These are phyloP conservation scores for Fraxinus pennsylvanica DNA, from an alignment of 257 asterid species.

Conservation along the genomic window DNA sequence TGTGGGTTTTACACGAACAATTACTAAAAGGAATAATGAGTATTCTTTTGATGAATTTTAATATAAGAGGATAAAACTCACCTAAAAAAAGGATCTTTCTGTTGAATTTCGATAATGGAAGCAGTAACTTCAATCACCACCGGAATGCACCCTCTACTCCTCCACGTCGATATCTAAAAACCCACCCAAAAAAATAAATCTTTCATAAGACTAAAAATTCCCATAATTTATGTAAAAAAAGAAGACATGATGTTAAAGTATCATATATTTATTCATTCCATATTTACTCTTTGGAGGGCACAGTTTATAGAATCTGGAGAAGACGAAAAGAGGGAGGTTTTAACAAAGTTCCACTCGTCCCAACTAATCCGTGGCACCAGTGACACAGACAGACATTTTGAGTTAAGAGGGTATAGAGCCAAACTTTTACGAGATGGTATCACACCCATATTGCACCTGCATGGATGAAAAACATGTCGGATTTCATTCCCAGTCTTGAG, in stretches of 20 bases:
- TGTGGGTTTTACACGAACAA: too few species aligned
- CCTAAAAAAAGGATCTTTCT: constrained; percentile 78
- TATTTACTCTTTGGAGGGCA: constrained; percentile 61
- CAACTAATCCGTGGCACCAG: constrained; percentile 85
- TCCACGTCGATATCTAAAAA: constrained; percentile 73
- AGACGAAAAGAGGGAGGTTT: constrained; percentile 64
- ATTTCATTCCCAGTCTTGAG: not conserved
- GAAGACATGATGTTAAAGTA: not conserved
- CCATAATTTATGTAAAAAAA: not conserved
- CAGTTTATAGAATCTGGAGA: constrained; percentile 50
- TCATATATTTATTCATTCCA: not conserved
- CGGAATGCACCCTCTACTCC: constrained; percentile 80
- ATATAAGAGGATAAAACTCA: not conserved
- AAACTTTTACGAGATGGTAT: constrained; percentile 83
- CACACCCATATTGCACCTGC: constrained; percentile 93
- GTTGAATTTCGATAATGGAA: constrained; percentile 76
- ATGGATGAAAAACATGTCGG: constrained; percentile 10
- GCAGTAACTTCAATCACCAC: constrained; percentile 68
- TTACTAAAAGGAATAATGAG: not conserved
- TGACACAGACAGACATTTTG: too few species aligned
- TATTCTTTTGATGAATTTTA: not conserved
- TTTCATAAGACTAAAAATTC: not conserved
- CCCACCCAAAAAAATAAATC: not conserved
- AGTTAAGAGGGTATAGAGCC: constrained; percentile 39
- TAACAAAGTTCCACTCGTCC: constrained; percentile 77